Evolutionary conservation across 2,329 filamentous ascomycete genomes (phyloP).

Genomic region (Pseudovirgaria hyperparasitica): DNA sequence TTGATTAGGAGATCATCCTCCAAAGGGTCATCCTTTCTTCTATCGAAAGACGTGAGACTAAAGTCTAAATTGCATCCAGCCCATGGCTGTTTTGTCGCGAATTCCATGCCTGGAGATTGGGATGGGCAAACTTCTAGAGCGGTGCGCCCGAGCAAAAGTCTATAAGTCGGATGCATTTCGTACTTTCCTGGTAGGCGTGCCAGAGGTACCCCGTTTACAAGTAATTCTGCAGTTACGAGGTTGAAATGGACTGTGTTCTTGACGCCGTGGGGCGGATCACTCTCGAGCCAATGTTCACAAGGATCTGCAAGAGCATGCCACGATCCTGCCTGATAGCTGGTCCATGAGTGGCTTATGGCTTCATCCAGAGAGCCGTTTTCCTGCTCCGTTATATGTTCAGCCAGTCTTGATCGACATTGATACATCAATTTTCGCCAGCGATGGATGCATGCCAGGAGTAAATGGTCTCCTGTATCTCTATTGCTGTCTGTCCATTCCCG

Average conservation of each 20-base stretch:
- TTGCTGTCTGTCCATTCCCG: conserved; percentile 8
- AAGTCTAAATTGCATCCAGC: conserved; percentile 16
- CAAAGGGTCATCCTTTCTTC: no score
- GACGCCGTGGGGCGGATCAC: conserved; percentile 6
- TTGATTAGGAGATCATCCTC: conserved; percentile 12
- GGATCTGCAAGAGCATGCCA: conserved; percentile 8
- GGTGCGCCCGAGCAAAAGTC: conserved; percentile 28
- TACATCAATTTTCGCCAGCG: conserved; percentile 11
- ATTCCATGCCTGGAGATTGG: conserved; percentile 25
- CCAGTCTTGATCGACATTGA: conserved; percentile 8
- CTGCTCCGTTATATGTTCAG: conserved; percentile 1
- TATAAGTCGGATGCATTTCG: conserved; percentile 27
- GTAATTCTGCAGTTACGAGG: conserved; percentile 37
- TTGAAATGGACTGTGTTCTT: conserved; percentile 32
- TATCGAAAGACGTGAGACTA: no score
- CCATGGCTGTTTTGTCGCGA: conserved; percentile 22
- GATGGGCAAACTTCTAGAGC: conserved; percentile 33
- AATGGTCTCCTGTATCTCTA: conserved; percentile 1
- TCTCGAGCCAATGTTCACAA: conserved; percentile 22
- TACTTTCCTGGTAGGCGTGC: conserved; percentile 35
- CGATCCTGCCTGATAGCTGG: conserved; percentile 8
- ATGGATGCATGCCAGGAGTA: conserved; percentile 6
- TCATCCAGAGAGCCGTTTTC: conserved; percentile 7
- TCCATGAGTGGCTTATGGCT: conserved; percentile 11
- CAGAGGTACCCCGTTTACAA: conserved; percentile 40